Evolutionary conservation across 2,329 filamentous ascomycete species (phyloP), one percentile per base, ranked within the genome.

Genomic region (Sarocladium oryzae): DNA sequence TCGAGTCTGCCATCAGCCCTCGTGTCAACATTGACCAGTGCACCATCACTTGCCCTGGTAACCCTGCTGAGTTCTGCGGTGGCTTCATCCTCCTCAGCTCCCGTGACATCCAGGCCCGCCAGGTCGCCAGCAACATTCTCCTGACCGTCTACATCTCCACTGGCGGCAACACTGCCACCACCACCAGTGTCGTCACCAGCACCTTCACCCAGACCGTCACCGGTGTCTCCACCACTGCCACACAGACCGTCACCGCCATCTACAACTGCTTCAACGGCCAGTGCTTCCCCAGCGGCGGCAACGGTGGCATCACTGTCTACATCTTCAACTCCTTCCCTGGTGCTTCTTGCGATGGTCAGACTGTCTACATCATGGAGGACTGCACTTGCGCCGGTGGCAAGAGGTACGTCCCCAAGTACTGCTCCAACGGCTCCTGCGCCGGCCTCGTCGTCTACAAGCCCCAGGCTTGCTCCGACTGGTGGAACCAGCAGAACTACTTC

Each of bases 61-160:
- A 36, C 7, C 7, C 7, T 30, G 13, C 36, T 21, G 7, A 40
- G 16, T 20, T 40, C 36, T 40, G 36, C 36, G 36, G 36, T 40
- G 36, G 36, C 16, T 3, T 20, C 8, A 5, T 15, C n/a, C 10
- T 18, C 6, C 50, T 38, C 51, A 54, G 50, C 56, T n/a, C n/a
- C n/a, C n/a, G n/a, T n/a, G n/a, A n/a, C 58, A 53, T 41, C 36
- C 59, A 50, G 13, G 18, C 24, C 28, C 58, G 58, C 45, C 58
- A 60, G 51, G 38, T 45, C 18, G 4, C 58, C 56, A 56, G 51
- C 56, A 58, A 37, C 46, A 49, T 61, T 45, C 55, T 53, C 41
- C 56, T 61, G 21, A 60, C 58, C 37, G 56, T 60, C 51, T 60
- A 56, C 53, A n/a, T 59, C n/a, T n/a, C 51, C 30, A 52, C 50